Base-by-base conservation (phyloP, 257 asterid genomes). In the Plantago elongata region DNA sequence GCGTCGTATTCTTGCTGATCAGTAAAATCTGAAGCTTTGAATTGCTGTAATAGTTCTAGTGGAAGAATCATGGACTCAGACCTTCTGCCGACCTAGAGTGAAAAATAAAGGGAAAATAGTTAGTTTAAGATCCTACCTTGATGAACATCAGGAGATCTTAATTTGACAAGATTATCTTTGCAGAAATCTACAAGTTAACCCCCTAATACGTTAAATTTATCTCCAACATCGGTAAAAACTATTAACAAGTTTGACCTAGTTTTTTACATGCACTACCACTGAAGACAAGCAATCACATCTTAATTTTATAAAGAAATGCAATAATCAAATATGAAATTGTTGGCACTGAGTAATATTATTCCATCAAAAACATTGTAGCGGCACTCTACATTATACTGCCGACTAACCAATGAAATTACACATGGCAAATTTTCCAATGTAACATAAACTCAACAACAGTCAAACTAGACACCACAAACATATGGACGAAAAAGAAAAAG, bases 41-140 rank as follows among this genome's bases (percentile, higher is more conserved):
- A 93, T 77, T 93, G 99, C 64, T 93, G 99, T 66, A 93, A 85
- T 50, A 93, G 85, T 88, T 93, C 99, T 10, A 93, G 83, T 1
- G 99, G 99, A 65, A 93, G 96, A 77, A 93, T 78, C 68, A 77
- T 75, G 18, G 94, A 72, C 70, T 93, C 99, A 0, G 77, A 73
- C 78, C 81, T 82, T 75, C 90, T 85, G 57, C 97, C 97, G 58
- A 88, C 91, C 98, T 91, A 62, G 64, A 66, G 45, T 57, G 56
- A 67, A 60, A 55, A 56, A 60, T 13, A 47, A 62, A 57, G 57
- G 10, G 46, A 17, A 8, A 18, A 13, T 7, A 22, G 49, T 52
- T 55, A 9, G 27, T 65, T 61, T 50, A 12, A 67, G 49, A 30
- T 60, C 17, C 56, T 51, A 52, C 48, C 16, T 11, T 8, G 16